Conservation (phyloP, 768 basidiomycete genomes). For the Leucogyrophana mollusca region DNA sequence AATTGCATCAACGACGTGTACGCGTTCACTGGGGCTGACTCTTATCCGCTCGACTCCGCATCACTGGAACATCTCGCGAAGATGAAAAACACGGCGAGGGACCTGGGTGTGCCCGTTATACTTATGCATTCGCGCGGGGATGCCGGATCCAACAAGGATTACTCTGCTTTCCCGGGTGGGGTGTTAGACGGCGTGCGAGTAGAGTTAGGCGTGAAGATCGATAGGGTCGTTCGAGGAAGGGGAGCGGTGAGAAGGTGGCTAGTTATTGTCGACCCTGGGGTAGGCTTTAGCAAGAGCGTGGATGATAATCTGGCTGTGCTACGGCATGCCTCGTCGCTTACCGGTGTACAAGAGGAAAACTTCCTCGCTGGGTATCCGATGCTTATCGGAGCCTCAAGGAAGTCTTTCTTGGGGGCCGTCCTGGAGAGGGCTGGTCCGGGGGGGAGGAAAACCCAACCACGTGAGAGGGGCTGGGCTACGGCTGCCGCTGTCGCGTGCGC, state of each 20-base stretch:
- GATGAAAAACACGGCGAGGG: constrained; percentile 68
- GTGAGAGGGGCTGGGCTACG: constrained; percentile 77
- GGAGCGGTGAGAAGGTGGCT: constrained; percentile 85
- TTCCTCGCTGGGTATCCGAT: constrained; percentile 57
- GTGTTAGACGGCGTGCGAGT: constrained; percentile 65
- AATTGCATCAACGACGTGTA: constrained; percentile 94
- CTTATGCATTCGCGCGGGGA: constrained; percentile 95
- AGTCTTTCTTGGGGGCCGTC: constrained; percentile 78
- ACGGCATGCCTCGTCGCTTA: constrained; percentile 46
- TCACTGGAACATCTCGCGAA: constrained; percentile 41
- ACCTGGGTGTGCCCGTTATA: constrained; percentile 73
- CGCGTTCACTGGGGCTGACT: constrained; percentile 67
- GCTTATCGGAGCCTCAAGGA: constrained; percentile 79
- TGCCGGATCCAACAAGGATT: constrained; percentile 72
- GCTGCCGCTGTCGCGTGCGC: constrained; percentile 73
- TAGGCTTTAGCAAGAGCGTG: constrained; percentile 90
- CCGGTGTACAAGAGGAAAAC: constrained; percentile 43
- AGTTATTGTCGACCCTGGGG: constrained; percentile 86
- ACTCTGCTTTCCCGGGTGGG: constrained; percentile 42
- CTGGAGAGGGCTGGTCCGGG: constrained; percentile 45
- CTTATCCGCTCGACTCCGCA: constrained; percentile 32
- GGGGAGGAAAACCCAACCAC: constrained; percentile 57
- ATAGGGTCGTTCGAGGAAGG: constrained; percentile 58
- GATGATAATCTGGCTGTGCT: constrained; percentile 74
- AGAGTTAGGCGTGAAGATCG: constrained; percentile 73